These are phyloP conservation scores for Filobasidium floriforme DNA, from an alignment of 768 basidiomycete species.

Conservation along the genomic window DNA sequence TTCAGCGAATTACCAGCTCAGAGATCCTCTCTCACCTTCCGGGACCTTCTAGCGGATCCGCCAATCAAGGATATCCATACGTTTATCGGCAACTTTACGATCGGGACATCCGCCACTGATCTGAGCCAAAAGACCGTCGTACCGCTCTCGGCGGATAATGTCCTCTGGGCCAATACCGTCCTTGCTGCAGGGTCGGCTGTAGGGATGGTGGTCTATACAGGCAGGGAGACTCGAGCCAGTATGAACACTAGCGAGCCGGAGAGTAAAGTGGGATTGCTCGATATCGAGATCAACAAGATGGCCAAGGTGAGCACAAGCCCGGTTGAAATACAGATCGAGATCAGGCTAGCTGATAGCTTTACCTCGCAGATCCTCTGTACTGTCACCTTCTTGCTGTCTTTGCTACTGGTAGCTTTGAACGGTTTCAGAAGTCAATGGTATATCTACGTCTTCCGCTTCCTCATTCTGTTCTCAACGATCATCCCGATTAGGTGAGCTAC, in stretches of 20 bases:
- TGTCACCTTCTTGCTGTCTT: slow-evolving; percentile 83
- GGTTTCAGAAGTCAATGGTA: slow-evolving; percentile 95
- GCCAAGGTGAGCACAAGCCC: slow-evolving; percentile 65
- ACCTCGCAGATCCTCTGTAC: slow-evolving; percentile 72
- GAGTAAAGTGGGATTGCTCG: slow-evolving; percentile 85
- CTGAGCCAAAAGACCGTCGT: slow-evolving; percentile 39
- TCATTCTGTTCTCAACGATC: slow-evolving; percentile 96
- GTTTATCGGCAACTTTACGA: slow-evolving; percentile 84
- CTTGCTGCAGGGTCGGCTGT: slow-evolving; percentile 88
- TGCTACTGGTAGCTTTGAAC: slow-evolving; percentile 87
- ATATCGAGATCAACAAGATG: slow-evolving; percentile 87
- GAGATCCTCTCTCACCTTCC: neutral
- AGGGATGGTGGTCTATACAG: slow-evolving; percentile 90
- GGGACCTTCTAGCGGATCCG: slow-evolving; percentile 61
- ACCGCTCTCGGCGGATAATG: slow-evolving; percentile 88
- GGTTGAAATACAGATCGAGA: neutral
- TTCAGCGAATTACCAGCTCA: neutral
- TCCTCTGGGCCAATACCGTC: slow-evolving; percentile 96
- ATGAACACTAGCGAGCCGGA: slow-evolving; percentile 98
- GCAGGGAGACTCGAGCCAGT: slow-evolving; percentile 87
- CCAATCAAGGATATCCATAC: slow-evolving; percentile 95
- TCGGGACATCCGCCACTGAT: slow-evolving; percentile 24
- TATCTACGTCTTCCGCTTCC: slow-evolving; percentile 89
- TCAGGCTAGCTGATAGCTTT: neutral
- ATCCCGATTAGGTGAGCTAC: slow-evolving; percentile 85